phyloP scores from a whole-genome alignment of 2,329 filamentous ascomycete species.

The Pseudofabraea citricarpa region DNA sequence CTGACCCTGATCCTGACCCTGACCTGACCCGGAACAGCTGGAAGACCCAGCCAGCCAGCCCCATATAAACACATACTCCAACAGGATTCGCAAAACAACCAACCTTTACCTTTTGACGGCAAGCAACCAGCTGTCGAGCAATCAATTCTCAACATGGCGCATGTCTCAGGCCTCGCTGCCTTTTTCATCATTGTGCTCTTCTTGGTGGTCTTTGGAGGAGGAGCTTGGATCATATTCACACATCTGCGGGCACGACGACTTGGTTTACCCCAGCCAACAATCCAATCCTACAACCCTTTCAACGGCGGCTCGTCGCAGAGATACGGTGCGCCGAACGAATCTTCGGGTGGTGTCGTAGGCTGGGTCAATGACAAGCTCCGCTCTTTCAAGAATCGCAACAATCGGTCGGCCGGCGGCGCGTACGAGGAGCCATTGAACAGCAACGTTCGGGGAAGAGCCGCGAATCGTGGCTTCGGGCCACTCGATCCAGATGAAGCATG shows the following conservation, averaged over 20 bases:
- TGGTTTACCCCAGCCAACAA: conserved; percentile 67
- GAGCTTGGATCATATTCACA: conserved; percentile 66
- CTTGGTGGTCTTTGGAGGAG: conserved; percentile 48
- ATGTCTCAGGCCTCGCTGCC: conserved; percentile 58
- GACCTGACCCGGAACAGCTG: no score
- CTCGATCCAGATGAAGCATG: conserved; percentile 83
- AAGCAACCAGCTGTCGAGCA: no score
- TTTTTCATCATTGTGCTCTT: conserved; percentile 71
- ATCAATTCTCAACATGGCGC: conserved; percentile 41
- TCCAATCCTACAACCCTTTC: conserved; percentile 70
- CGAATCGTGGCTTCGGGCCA: conserved; percentile 56
- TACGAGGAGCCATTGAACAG: conserved; percentile 56
- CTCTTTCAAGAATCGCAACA: conserved; percentile 60
- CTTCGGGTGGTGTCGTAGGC: conserved; percentile 60
- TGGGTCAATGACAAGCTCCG: conserved; percentile 68
- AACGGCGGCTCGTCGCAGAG: conserved; percentile 23
- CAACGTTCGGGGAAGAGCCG: conserved; percentile 31
- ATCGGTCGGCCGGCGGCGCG: conserved; percentile 62
- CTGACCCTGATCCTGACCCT: no score
- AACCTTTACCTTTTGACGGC: no score
- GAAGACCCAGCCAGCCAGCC: no score
- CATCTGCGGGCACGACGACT: conserved; percentile 69
- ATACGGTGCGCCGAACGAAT: conserved; percentile 38
- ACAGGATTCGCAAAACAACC: no score
- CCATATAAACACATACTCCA: no score